Percentiles rank a stretch among this genome's conserved stretches.
phyloP scores from a whole-genome alignment of 1,284 basidiomycete species.

The Mycosarcoma mackinlayi region DNA sequence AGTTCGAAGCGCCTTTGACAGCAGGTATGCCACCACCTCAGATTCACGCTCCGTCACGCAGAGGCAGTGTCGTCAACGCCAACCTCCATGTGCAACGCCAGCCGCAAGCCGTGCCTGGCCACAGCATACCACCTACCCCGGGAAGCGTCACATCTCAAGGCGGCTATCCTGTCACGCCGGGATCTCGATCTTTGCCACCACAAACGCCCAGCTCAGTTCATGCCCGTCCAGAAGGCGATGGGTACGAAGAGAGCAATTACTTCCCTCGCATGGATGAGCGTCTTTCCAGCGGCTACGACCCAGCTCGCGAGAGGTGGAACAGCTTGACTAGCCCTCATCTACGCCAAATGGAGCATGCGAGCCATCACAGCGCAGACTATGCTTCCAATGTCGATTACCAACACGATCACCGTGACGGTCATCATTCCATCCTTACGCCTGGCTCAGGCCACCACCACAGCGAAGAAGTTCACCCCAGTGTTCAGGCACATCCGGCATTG shows the following conservation, averaged over 20 bases:
- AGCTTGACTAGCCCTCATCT: slow-evolving; percentile 32
- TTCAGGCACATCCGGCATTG: slow-evolving; percentile 22
- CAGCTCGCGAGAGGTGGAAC: slow-evolving; percentile 9
- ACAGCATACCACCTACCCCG: slow-evolving; percentile 29
- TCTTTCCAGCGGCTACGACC: slow-evolving; percentile 4
- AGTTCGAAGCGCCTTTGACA: slow-evolving; percentile 9
- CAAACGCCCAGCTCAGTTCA: slow-evolving; percentile 19
- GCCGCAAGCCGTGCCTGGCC: slow-evolving; percentile 17
- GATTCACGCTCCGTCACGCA: slow-evolving; percentile 25
- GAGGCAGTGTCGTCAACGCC: slow-evolving; percentile 19
- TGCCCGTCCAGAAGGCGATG: slow-evolving; percentile 8
- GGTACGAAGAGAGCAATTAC: slow-evolving; percentile 36
- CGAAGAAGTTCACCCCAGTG: slow-evolving; percentile 3
- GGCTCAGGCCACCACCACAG: slow-evolving; percentile 12
- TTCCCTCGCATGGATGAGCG: slow-evolving; percentile 24
- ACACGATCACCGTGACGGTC: slow-evolving; percentile 3
- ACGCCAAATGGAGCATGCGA: slow-evolving; percentile 10
- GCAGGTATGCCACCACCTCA: slow-evolving; percentile 39
- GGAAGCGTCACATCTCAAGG: slow-evolving; percentile 23
- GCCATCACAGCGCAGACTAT: not conserved
- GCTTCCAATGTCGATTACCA: slow-evolving; percentile 3
- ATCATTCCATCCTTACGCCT: slow-evolving; percentile 12
- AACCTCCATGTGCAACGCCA: slow-evolving; percentile 8
- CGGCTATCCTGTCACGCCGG: slow-evolving; percentile 34
- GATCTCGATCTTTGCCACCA: slow-evolving; percentile 31